These are phyloP conservation scores for Rhodotorula kratochvilovae DNA, from an alignment of 768 basidiomycete species.

Conservation along the genomic window DNA sequence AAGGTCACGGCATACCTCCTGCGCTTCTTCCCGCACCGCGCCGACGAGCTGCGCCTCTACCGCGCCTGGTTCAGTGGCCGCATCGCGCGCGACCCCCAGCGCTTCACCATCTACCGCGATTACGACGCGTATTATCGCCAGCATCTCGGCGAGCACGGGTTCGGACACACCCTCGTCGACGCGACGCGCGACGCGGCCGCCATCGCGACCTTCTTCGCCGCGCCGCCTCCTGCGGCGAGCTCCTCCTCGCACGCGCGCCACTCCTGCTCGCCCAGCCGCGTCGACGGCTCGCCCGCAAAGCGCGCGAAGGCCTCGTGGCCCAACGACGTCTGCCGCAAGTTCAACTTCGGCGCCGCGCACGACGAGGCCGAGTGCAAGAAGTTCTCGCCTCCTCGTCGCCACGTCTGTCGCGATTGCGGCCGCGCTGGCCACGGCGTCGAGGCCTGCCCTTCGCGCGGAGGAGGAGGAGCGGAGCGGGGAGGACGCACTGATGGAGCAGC, in stretches of 20 bases:
- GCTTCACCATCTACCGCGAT: neutral
- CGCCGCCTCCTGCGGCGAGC: neutral
- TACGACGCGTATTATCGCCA: neutral
- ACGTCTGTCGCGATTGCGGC: neutral
- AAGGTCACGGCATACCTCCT: neutral
- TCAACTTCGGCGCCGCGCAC: neutral
- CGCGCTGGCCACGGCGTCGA: neutral
- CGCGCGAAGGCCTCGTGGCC: neutral
- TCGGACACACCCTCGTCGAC: neutral
- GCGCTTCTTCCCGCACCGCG: neutral
- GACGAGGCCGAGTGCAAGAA: neutral
- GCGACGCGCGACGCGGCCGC: neutral
- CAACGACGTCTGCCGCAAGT: neutral
- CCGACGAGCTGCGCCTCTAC: neutral
- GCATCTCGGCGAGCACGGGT: neutral
- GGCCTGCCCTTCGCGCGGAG: neutral
- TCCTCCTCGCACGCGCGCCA: neutral
- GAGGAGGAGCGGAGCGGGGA: neutral
- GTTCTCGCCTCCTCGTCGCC: neutral
- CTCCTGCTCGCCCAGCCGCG: neutral
- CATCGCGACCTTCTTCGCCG: neutral
- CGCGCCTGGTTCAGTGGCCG: neutral
- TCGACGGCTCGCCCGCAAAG: neutral
- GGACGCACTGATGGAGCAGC: neutral
- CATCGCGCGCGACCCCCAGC: too few relatives aligned